A percentile compares a stretch with the other conserved stretches of the same genome.
Evolutionary conservation across 2,329 filamentous ascomycete genomes (phyloP).

Genomic region (Fusarium mangiferae): DNA sequence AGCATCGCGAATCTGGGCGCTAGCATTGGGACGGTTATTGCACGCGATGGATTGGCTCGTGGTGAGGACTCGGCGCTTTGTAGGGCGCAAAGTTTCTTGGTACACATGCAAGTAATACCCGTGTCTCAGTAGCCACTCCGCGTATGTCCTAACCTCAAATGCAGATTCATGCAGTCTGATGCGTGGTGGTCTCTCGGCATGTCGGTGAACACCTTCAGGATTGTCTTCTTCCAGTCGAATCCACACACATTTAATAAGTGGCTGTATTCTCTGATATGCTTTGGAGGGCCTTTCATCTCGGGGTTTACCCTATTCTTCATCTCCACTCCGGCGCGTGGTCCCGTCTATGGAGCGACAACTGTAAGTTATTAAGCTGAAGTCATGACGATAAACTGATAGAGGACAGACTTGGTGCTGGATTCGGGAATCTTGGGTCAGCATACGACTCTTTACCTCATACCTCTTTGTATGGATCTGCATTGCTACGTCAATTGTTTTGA

Average conservation of each 20-base stretch:
- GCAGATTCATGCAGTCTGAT: not conserved
- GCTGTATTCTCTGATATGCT: not conserved
- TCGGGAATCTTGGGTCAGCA: not conserved
- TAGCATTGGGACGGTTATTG: not conserved
- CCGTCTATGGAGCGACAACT: not conserved
- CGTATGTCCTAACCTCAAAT: not conserved
- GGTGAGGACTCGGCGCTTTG: not conserved
- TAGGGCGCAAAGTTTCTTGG: not conserved
- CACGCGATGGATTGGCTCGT: not conserved
- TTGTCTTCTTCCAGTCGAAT: not conserved
- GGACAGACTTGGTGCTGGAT: not conserved
- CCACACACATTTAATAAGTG: not conserved
- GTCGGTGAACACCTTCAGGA: not conserved
- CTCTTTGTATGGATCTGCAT: not conserved
- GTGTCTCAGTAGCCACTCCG: accelerated
- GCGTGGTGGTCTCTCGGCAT: not conserved
- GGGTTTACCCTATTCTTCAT: not conserved
- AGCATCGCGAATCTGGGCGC: not conserved
- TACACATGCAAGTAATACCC: not conserved
- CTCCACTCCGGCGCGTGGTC: not conserved
- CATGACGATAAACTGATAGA: not conserved
- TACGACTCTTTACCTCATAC: not conserved
- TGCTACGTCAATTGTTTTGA: not conserved
- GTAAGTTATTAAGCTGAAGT: too few relatives aligned
- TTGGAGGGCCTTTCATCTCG: not conserved